Evolutionary conservation across 805 yeast genomes (phyloP).

Genomic region (Candida montana): DNA sequence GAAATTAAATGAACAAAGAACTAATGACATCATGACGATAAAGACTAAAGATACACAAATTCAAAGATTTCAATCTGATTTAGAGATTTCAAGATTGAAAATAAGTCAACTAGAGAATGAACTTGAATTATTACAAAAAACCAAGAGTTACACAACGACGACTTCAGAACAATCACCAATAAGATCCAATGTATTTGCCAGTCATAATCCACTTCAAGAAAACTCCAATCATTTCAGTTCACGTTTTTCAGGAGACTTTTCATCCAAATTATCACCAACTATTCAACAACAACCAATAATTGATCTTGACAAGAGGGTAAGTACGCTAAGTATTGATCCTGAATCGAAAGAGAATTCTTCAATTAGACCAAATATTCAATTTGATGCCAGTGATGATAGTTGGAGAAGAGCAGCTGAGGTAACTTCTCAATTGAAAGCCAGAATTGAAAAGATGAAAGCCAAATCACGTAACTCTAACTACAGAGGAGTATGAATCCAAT

Average conservation of each 20-base stretch:
- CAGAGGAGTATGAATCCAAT: constrained; percentile 1
- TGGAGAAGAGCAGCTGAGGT: constrained; percentile 92
- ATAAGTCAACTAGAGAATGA: constrained; percentile 50
- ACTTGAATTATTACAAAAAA: constrained; percentile 30
- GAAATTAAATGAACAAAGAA: constrained; percentile 43
- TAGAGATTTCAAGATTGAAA: constrained; percentile 51
- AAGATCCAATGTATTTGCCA: background rate
- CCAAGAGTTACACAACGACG: background rate
- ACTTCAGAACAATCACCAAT: background rate
- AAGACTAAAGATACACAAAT: constrained; percentile 71
- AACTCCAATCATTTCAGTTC: constrained; percentile 7
- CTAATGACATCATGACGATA: constrained; percentile 42
- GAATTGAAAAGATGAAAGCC: constrained; percentile 87
- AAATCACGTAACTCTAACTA: constrained; percentile 30
- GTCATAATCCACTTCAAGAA: constrained; percentile 16
- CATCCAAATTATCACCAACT: background rate
- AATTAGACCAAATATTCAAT: constrained; percentile 7
- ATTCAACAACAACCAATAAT: constrained; percentile 13
- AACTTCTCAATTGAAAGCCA: constrained; percentile 75
- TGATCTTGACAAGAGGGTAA: constrained; percentile 22
- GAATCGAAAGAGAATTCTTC: constrained; percentile 20
- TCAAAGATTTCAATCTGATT: constrained; percentile 52
- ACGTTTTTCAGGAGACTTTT: constrained; percentile 1
- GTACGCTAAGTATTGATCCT: constrained; percentile 24
- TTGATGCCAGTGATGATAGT: constrained; percentile 52